Conservation (phyloP, 805 yeast species). For the Saccharomycopsis javanensis region DNA sequence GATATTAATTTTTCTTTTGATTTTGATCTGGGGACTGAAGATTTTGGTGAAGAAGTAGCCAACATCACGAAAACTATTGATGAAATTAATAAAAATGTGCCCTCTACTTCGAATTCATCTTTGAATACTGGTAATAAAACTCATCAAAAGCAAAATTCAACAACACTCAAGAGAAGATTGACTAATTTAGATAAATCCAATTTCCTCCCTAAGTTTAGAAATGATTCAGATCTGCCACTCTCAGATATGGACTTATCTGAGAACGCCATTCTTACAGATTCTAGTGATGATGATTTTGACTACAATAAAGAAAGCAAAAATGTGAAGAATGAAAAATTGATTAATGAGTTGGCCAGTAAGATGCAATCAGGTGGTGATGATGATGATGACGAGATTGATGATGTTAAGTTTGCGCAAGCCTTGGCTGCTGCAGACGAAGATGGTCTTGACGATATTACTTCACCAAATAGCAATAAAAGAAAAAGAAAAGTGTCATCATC, state of each 20-base stretch:
- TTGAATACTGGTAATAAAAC: constrained; percentile 16
- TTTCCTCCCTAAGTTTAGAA: constrained; percentile 27
- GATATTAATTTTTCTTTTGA: constrained; percentile 36
- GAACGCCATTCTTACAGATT: constrained; percentile 21
- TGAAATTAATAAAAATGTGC: not conserved
- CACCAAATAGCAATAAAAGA: constrained; percentile 10
- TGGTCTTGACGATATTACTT: constrained; percentile 19
- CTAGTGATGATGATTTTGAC: constrained; percentile 31
- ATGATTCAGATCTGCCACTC: constrained; percentile 27
- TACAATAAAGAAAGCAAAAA: constrained; percentile 32
- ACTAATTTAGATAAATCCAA: constrained; percentile 41
- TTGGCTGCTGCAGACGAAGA: constrained; percentile 23
- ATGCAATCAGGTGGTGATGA: constrained; percentile 25
- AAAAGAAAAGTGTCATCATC: constrained; percentile 7
- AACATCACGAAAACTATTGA: not conserved
- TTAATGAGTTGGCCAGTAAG: constrained; percentile 22
- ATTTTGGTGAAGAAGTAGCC: constrained; percentile 47
- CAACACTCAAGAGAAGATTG: constrained; percentile 45
- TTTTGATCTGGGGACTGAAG: constrained; percentile 41
- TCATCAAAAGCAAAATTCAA: constrained; percentile 14
- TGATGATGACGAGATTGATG: constrained; percentile 26
- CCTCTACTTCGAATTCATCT: not conserved
- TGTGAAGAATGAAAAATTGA: constrained; percentile 3
- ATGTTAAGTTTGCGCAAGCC: constrained; percentile 29
- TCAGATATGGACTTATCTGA: constrained; percentile 11